Percentiles rank a stretch among this genome's conserved stretches.
phyloP scores from a whole-genome alignment of 2,329 filamentous ascomycete genomes.

The Pestalotiopsis sp. region DNA sequence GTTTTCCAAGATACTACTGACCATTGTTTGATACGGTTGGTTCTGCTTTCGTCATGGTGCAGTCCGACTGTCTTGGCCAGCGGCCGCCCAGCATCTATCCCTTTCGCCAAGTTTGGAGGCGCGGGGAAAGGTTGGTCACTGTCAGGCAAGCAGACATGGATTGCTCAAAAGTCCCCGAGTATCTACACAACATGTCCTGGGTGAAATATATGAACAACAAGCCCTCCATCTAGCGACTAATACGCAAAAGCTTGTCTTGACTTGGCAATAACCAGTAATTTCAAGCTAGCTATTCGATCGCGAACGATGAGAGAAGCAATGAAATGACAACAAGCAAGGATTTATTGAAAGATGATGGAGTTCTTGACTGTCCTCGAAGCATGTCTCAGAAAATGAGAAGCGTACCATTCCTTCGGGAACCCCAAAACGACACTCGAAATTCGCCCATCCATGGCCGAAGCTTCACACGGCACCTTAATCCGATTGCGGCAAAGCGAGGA shows the following conservation, averaged over 20 bases:
- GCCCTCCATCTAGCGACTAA: not conserved
- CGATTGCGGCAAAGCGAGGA: conserved; percentile 3
- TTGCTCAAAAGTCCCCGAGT: not conserved
- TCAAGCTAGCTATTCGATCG: not conserved
- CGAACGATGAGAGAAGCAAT: not conserved
- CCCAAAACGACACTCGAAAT: not conserved
- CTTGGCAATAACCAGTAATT: not conserved
- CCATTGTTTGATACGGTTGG: not conserved
- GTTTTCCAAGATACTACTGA: not conserved
- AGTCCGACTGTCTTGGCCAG: not conserved
- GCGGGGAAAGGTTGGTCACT: not conserved
- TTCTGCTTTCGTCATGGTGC: conserved; percentile 2
- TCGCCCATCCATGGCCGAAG: not conserved
- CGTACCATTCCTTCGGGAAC: not conserved
- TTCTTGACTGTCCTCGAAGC: not conserved
- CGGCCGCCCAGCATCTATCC: not conserved
- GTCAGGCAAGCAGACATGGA: conserved; percentile 1
- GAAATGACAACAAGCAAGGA: not conserved
- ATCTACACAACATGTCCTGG: not conserved
- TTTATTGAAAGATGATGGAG: not conserved
- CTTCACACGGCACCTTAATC: not conserved
- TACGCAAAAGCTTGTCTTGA: not conserved
- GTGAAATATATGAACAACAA: not conserved
- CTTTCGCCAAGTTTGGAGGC: not conserved
- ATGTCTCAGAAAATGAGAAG: not conserved